phyloP scores from a whole-genome alignment of 1,284 basidiomycete species.

The Trichosporon faecale region DNA sequence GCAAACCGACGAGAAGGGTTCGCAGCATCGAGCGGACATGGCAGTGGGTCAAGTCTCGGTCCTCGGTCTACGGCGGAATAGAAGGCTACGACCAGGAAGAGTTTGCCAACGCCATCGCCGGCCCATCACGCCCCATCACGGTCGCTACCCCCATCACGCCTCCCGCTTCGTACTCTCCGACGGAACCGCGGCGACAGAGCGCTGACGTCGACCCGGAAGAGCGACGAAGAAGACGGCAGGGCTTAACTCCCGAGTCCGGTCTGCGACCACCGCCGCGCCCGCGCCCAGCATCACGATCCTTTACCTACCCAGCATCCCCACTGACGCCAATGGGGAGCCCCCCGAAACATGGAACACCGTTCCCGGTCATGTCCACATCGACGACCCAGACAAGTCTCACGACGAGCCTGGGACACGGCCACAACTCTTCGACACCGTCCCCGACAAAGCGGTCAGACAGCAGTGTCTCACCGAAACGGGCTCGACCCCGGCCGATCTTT shows the following conservation, averaged over 20 bases:
- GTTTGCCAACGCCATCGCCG: neutral
- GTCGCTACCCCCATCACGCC: slow-evolving; percentile 11
- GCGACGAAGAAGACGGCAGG: slow-evolving; percentile 21
- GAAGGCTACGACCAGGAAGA: slow-evolving; percentile 14
- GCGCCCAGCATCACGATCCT: slow-evolving; percentile 13
- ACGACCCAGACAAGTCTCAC: slow-evolving; percentile 2
- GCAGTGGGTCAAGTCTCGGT: slow-evolving; percentile 28
- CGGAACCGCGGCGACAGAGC: neutral
- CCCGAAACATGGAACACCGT: neutral
- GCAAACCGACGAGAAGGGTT: slow-evolving; percentile 23
- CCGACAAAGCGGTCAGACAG: neutral
- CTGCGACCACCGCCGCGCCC: slow-evolving; percentile 23
- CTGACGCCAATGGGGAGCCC: slow-evolving; percentile 1
- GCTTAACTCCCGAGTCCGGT: slow-evolving; percentile 19
- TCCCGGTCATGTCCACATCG: slow-evolving; percentile 2
- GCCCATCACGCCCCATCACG: slow-evolving; percentile 14
- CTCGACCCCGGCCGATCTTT: slow-evolving; percentile 12
- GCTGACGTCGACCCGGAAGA: slow-evolving; percentile 23
- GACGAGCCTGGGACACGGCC: neutral
- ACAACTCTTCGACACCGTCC: neutral
- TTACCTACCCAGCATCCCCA: neutral
- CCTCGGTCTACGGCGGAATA: slow-evolving; percentile 23
- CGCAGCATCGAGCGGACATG: slow-evolving; percentile 26
- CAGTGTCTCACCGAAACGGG: neutral
- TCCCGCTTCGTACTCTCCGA: slow-evolving; percentile 9